Conservation (phyloP, 192 early-diverging fungal species). For the Podila horticola region DNA sequence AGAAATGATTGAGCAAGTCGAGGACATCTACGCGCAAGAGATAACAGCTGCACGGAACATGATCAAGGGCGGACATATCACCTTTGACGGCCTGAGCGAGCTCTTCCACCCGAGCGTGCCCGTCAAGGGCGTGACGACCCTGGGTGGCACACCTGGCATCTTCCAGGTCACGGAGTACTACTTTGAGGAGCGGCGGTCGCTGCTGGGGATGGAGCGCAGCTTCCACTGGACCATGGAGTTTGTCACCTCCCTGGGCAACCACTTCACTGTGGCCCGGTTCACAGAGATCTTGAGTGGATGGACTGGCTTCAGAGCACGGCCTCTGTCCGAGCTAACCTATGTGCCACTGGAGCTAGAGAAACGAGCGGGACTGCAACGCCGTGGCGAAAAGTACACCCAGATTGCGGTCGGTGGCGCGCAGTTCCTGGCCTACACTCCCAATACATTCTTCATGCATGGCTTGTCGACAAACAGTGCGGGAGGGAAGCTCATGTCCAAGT, state of each 20-base stretch:
- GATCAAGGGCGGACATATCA: not conserved
- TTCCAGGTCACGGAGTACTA: not conserved
- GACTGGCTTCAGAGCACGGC: not conserved
- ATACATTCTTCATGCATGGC: constrained; percentile 1
- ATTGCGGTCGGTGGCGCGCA: not conserved
- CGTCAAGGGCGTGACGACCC: not conserved
- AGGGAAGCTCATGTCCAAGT: not conserved
- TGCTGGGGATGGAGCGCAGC: not conserved
- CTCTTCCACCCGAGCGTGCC: constrained; percentile 1
- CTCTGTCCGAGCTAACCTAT: not conserved
- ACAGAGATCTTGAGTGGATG: not conserved
- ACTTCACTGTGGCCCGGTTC: not conserved
- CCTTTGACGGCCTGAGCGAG: not conserved
- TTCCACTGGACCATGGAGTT: not conserved
- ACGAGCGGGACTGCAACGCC: not conserved
- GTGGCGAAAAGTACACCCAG: not conserved
- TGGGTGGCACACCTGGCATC: not conserved
- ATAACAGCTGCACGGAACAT: not conserved
- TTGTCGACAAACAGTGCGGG: not conserved
- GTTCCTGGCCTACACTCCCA: not conserved
- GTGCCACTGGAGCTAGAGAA: not conserved
- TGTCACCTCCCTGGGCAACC: not conserved
- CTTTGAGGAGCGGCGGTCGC: not conserved
- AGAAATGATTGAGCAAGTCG: not conserved
- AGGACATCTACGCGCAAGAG: not conserved